These are phyloP conservation scores for Heimioporus sp. DNA, from an alignment of 768 basidiomycete species.

Conservation along the genomic window DNA sequence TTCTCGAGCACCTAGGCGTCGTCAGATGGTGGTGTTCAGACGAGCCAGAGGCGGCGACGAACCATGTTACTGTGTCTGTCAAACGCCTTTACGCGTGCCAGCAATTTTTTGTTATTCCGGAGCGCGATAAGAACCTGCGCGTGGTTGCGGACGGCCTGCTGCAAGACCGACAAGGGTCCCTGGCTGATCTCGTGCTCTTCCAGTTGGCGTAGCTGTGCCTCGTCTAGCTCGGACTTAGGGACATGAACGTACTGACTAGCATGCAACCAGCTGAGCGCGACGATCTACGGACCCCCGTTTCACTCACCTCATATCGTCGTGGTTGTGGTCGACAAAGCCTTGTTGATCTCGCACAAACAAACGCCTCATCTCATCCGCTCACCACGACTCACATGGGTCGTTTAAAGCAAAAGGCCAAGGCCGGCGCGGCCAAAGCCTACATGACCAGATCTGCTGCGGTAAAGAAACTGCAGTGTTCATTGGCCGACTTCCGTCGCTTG, in stretches of 20 bases:
- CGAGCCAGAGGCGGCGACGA: slow-evolving; percentile 23
- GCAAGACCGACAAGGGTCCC: slow-evolving; percentile 93
- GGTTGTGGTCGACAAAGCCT: slow-evolving; percentile 8
- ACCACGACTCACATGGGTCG: slow-evolving; percentile 59
- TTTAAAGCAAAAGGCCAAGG: slow-evolving; percentile 79
- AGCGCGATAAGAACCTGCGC: slow-evolving; percentile 96
- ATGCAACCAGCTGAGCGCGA: slow-evolving; percentile 5
- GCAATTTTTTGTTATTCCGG: slow-evolving; percentile 96
- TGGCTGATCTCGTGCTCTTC: slow-evolving; percentile 99
- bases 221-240: slow-evolving; percentile 96
- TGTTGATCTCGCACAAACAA: slow-evolving; percentile 35
- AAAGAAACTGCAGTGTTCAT: slow-evolving; percentile 94
- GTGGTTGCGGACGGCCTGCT: slow-evolving; percentile 97
- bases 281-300: not conserved
- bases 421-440: slow-evolving; percentile 90
- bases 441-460: slow-evolving; percentile 88
- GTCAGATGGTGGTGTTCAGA: not conserved
- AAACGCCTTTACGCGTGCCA: slow-evolving; percentile 96
- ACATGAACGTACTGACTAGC: slow-evolving; percentile 93
- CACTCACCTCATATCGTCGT: slow-evolving; percentile 34
- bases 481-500: slow-evolving; percentile 93
- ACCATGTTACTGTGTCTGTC: slow-evolving; percentile 99
- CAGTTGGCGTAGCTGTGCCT: slow-evolving; percentile 91
- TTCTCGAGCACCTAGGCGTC: slow-evolving; percentile 85
- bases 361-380: slow-evolving; percentile 1